Conservation (phyloP, 129 eudicot genomes). For the Flaveria robusta region DNA sequence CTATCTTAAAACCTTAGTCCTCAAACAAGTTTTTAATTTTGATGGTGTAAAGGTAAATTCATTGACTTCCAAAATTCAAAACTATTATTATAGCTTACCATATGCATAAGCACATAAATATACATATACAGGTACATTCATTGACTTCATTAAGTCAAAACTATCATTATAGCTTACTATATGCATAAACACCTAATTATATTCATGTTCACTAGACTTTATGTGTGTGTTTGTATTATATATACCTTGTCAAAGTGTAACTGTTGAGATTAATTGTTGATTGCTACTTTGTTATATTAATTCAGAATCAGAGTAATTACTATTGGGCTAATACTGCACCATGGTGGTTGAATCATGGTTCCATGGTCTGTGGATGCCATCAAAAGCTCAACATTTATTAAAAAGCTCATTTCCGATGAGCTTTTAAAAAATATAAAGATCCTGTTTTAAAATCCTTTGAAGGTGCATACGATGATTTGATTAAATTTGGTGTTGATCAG, state of each 20-base stretch:
- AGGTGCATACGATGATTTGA: conserved; percentile 51
- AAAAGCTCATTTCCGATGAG: conserved; percentile 64
- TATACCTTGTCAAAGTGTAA: neutral
- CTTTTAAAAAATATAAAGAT: conserved; percentile 63
- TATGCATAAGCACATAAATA: neutral
- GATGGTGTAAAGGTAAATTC: neutral
- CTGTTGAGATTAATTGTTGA: conserved; percentile 7
- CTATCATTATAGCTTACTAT: too few species aligned
- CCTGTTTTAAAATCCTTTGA: conserved; percentile 60
- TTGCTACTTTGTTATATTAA: conserved; percentile 16
- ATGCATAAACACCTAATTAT: neutral
- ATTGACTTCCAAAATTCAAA: conserved; percentile 7
- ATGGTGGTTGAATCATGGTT: conserved; percentile 80
- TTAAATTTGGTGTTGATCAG: conserved; percentile 49
- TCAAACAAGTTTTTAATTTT: conserved; percentile 14
- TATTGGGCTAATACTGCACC: conserved; percentile 14
- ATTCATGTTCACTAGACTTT: neutral
- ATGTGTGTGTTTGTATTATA: conserved; percentile 1
- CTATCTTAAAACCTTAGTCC: conserved; percentile 4
- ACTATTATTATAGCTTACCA: neutral
- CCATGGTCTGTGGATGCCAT: conserved; percentile 57
- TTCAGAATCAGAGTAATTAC: conserved; percentile 18
- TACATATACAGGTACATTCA: too few species aligned
- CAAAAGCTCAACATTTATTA: conserved; percentile 57
- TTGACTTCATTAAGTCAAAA: too few species aligned